Evolutionary conservation across 2,329 filamentous ascomycete species (phyloP), one percentile per base, ranked within the genome.

Genomic region (Ophiostoma ips): DNA sequence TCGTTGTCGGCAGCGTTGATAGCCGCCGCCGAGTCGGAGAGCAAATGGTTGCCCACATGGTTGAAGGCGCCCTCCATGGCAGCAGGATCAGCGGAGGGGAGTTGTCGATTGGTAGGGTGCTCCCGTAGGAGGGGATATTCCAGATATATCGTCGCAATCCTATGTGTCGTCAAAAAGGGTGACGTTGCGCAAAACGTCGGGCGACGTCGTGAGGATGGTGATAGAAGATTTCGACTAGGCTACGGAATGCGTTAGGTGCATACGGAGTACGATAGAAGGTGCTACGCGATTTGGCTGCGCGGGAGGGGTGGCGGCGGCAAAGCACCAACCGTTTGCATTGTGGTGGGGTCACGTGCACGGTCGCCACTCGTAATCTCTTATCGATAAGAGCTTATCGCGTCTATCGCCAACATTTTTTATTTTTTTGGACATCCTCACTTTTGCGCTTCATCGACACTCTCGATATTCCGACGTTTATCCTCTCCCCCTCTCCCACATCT

Each of bases 1-100:
- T 94, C 87, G 61, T 85, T 80, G 61, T 80, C 83, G 60, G 79
- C 83, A 56, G 88, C 88, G 61, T 94, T 94, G 67, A 95, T 95
- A 55, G 84, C 86, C 53, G 84, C 81, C 50, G 83, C 84, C 48
- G 84, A 87, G 68, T 89, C 84, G 61, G 84, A 88, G 62, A 92
- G 81, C 58, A 89, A 71, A 68, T 89, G 84, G 69, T 92, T 94
- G 61, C 84, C 85, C 61, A 90, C 79, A 68, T 92, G 84, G 55
- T 83, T 90, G 64, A 94, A 94, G 58, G 87, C 84, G 30, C 40
- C 40, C 72, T 92, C 86, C 86, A 92, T 90, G 58, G 58, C 71
- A 53, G 57, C n/a, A n/a, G 56, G 41, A 19, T 19, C 16, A 11
- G 19, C 18, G 16, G 40, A 24, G 30, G 40, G 15, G 15, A 16